Evolutionary conservation across 164 flowering plant species (phyloP), one percentile per base, ranked within the genome.

Genomic region (Akebia trifoliata): DNA sequence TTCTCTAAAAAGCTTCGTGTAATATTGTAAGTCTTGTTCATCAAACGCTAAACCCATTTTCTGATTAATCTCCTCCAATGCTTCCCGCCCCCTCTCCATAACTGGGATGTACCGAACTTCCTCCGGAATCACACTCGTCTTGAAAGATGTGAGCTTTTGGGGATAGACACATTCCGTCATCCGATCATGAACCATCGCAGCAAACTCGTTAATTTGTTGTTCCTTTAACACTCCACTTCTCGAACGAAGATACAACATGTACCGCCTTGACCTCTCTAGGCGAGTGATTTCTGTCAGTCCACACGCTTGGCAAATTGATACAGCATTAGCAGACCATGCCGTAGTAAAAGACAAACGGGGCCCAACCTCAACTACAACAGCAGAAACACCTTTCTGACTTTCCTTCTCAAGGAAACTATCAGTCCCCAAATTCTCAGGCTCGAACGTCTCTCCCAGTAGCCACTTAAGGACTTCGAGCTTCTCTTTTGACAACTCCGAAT

Each of bases 241-340:
- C 8, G 59, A 65, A 56, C 69, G 73, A 53, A 73, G 56, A 63
- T 61, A 78, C 60, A 92, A 61, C 72, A 86, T 38, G 60, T 88
- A 92, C 61, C 96, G 74, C 72, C 96, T 81, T 1, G 96, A 92
- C 54, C 86, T 74, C 69, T 92, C 96, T 70, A 92, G n/a, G 21
- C 98, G 80, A 24, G 64, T 72, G 43, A 88, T 81, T 66, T 89
- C 98, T 2, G 71, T 73, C 70, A 92, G 67, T 9, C 92, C 91
- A 70, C 93, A 89, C 1, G 91, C 79, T 57, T 60, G 75, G 57
- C 96, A 91, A 51, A 89, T 83, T 0, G 98, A 92, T 0, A 92
- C 96, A 52, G 93, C 98, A 83, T 92, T 92, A 18, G 95, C 67
- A 48, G 96, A 92, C 98, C 98, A 92, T 24, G 98, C 95, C 2